phyloP scores from a whole-genome alignment of 2,329 filamentous ascomycete genomes.

The Fusarium sp. region DNA sequence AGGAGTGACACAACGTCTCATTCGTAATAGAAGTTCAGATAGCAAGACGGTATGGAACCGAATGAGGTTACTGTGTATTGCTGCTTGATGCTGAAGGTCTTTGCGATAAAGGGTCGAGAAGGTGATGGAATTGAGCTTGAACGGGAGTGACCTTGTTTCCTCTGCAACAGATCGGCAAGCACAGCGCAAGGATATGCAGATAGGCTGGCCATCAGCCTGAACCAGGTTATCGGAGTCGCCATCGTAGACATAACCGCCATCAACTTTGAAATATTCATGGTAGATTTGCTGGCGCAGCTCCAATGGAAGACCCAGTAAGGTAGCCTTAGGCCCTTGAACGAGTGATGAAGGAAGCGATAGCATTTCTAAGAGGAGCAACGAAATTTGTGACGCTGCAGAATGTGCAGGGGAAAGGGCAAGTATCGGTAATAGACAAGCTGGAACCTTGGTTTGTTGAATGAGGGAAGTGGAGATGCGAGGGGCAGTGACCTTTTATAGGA shows the following conservation, averaged over 20 bases:
- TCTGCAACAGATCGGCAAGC: not conserved
- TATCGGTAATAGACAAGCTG: too few species aligned
- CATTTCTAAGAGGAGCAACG: not conserved
- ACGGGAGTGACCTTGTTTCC: not conserved
- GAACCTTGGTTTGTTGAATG: not conserved
- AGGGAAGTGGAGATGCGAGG: not conserved
- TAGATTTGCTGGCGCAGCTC: not conserved
- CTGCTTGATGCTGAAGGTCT: not conserved
- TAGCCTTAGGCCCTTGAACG: accelerated
- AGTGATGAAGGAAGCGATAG: not conserved
- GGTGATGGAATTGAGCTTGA: not conserved
- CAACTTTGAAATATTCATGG: not conserved
- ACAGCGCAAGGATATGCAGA: not conserved
- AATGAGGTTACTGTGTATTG: not conserved
- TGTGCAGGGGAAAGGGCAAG: not conserved
- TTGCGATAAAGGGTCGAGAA: not conserved
- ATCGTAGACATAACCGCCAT: not conserved
- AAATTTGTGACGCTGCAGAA: not conserved
- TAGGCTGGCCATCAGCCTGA: not conserved
- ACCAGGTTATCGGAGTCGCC: not conserved
- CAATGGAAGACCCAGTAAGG: not conserved
- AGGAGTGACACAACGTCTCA: accelerated
- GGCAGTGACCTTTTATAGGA: not conserved
- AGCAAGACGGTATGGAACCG: not conserved
- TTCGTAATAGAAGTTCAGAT: not conserved